Base-by-base conservation (phyloP, 345 rosid species). In the Sonneratia alba region DNA sequence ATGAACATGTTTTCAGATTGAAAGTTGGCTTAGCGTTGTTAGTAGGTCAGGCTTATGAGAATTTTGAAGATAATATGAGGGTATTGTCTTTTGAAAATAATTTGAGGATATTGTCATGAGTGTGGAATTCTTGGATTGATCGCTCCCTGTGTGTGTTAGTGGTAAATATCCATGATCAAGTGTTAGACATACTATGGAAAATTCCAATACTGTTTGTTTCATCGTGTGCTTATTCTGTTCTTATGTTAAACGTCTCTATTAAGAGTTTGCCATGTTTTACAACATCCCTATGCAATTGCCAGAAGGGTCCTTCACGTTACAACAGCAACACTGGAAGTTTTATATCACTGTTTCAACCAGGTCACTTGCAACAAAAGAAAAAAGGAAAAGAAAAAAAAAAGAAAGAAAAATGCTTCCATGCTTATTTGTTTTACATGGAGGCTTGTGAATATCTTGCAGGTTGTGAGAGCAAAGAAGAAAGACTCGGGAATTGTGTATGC, bases 391-490 rank as follows among this genome's bases (percentile, higher is more conserved):
- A 1, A 27, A 27, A 27, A 27, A 27, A 27, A 27, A 27, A 27
- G 32, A 27, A 27, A 27, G 32, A 27, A 27, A 27, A 27, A 27
- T 27, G 32, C 9, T 4, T 32, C 19, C 45, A 42, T 3, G 63
- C 63, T 57, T 6, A 32, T n/a, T 62, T 43, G 34, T 40, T 11
- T 37, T 32, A 47, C 68, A 40, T 49, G 47, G 19, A 14, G 27
- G 72, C 48, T 36, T 7, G 13, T 70, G 9, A 61, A 70, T 34
- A 51, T 57, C 43, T 62, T 80, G 37, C 82, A 95, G 99, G 99
- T 92, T 72, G 99, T 95, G 73, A 84, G 98, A 74, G 98, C 98
- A 19, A 96, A 86, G 87, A 96, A 86, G 89, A 92, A 91, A 69
- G 98, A 92, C 64, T 79, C 91, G 7, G 98, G 98, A 78, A 74